These are phyloP conservation scores for Ophiosphaerella narmari DNA, from an alignment of 2,329 filamentous ascomycete species.

Conservation along the genomic window DNA sequence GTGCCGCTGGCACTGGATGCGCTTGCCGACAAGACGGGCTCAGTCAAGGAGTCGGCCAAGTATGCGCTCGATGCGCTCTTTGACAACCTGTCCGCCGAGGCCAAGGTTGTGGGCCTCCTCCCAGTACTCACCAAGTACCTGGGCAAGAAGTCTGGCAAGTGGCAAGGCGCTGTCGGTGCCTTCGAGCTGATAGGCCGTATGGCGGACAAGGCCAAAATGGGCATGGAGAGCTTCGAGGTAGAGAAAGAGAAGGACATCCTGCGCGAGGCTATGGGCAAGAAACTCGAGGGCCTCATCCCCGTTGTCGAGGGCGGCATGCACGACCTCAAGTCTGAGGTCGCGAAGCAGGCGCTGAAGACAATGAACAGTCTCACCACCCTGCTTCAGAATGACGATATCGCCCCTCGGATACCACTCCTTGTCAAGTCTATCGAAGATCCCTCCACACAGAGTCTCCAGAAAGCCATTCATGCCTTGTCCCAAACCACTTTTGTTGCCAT, in stretches of 20 bases:
- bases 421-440: constrained; percentile 96
- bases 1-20: constrained; percentile 78
- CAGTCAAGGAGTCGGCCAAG: constrained; percentile 88
- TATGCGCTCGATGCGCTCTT: constrained; percentile 94
- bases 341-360: constrained; percentile 86
- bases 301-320: constrained; percentile 93
- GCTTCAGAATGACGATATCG: constrained; percentile 95
- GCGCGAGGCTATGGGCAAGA: constrained; percentile 86
- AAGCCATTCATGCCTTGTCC: constrained; percentile 94
- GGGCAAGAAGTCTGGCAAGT: constrained; percentile 84
- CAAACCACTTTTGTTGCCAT: constrained; percentile 98
- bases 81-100: constrained; percentile 76
- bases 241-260: constrained; percentile 87
- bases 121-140: constrained; percentile 78
- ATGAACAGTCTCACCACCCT: constrained; percentile 91
- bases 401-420: constrained; percentile 85
- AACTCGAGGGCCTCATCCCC: constrained; percentile 84
- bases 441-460: constrained; percentile 83
- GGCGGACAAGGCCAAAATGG: constrained; percentile 91
- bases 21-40: constrained; percentile 84
- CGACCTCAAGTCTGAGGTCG: constrained; percentile 84
- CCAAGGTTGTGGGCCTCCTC: constrained; percentile 79
- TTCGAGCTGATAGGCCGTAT: constrained; percentile 86
- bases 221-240: constrained; percentile 81
- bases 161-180: constrained; percentile 92